phyloP scores from a whole-genome alignment of 2,329 filamentous ascomycete species.

The Paecilomyces fulvus region DNA sequence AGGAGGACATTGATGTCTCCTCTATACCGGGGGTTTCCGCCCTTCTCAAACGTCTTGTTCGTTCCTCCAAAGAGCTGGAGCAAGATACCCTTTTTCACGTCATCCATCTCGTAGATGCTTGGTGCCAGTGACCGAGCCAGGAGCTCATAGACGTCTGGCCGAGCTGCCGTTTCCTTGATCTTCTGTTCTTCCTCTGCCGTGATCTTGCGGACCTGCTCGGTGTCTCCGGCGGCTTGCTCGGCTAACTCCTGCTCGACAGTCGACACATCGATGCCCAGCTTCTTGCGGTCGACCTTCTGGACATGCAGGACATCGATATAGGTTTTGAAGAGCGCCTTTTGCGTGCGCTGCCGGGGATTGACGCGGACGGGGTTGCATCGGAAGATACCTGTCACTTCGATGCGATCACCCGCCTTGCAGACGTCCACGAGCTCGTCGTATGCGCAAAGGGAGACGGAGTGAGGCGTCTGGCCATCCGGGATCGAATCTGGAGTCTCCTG shows the following conservation, averaged over 20 bases:
- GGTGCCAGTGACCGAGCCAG: conserved; percentile 84
- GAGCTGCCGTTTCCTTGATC: conserved; percentile 70
- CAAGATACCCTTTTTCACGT: conserved; percentile 96
- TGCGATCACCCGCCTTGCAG: conserved; percentile 93
- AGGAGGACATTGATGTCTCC: conserved; percentile 96
- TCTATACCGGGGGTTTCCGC: conserved; percentile 88
- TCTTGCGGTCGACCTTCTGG: conserved; percentile 92
- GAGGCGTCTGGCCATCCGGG: conserved; percentile 90
- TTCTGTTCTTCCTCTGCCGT: conserved; percentile 78
- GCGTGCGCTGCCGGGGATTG: conserved; percentile 82
- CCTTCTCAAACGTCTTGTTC: conserved; percentile 96
- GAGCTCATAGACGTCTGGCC: conserved; percentile 86
- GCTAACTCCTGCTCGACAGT: conserved; percentile 80
- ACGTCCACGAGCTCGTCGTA: conserved; percentile 97
- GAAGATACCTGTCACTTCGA: conserved; percentile 95
- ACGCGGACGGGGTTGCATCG: conserved; percentile 87
- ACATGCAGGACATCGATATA: conserved; percentile 94
- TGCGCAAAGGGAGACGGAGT: conserved; percentile 90
- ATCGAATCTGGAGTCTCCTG: conserved; percentile 95
- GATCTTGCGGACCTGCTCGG: conserved; percentile 78
- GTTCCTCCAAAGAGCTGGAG: conserved; percentile 95
- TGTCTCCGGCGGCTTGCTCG: conserved; percentile 59
- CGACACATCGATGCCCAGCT: conserved; percentile 81
- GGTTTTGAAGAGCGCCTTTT: conserved; percentile 96
- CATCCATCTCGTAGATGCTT: conserved; percentile 95